Base-by-base conservation (phyloP, 352 stramenopile genomes). In the Phytopythium chamaehyphon region DNA sequence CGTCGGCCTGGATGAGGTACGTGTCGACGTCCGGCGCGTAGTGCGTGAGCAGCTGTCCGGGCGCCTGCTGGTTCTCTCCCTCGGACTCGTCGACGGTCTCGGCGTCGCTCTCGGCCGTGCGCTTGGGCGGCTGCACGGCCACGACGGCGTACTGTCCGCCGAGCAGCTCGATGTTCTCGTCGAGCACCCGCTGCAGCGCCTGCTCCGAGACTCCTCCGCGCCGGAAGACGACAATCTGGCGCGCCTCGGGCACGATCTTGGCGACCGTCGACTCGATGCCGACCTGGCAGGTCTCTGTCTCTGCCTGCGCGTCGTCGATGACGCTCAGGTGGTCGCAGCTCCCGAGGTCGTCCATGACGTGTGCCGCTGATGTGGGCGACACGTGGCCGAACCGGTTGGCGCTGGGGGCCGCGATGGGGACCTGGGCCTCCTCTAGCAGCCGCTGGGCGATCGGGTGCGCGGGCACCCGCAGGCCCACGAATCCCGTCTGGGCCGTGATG, bases 331-430 rank as follows among this genome's bases (percentile, higher is more conserved):
- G 81, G 57, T 77, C 62, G 64, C 96, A 96, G 22, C 71, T 61
- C 5, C 90, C 86, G 31, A 99, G 74, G 68, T 99, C 97, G 70
- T 98, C 86, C 71, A 98, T 88, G 2, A 99, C 97, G 67, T 99
- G 97, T 43, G 86, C 59, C 5, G 97, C 95, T 8, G 75, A 80
- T 9, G 97, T 99, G 5, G 97, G 97, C 33, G 89, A 98, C 35
- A 99, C 97, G 59, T 99, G 97, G 12, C 97, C 97, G 69, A 99
- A 99, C 50, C 97, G 88, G 64, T 99, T 99, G 10, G 97, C 97
- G 67, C 88, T 98, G 1, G 97, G 97, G 22, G 97, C 97, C 6
- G 97, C 97, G 18, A 99, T 93, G 0, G 97, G 97, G 28, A 99
- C 83, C 22, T 87, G 59, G 5, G 93, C 89, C 31, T 71, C 77